Evolutionary conservation across 2,329 filamentous ascomycete genomes (phyloP), one percentile per base, ranked within the genome.

Genomic region (Microdochium nivale): DNA sequence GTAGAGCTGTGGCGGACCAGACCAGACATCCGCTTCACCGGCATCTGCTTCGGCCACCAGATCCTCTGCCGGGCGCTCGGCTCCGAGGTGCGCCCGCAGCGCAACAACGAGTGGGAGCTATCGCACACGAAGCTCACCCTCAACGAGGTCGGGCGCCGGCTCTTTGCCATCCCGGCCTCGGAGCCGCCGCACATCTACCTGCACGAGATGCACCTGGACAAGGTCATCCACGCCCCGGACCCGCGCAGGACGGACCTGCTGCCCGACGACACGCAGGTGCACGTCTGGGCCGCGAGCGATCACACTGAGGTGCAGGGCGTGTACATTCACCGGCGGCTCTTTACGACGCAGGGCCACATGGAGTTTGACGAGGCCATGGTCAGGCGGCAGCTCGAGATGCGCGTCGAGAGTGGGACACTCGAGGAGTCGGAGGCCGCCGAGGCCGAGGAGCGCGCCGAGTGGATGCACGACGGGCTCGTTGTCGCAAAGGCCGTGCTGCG

Each of bases 11-110:
- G 77, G 78, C 61, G 63, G 7, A 62, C 67, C 4, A 68, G 75
- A 2, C 76, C 77, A 1, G 71, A 77, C 21, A 75, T 81, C 47
- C 72, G 73, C 32, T 69, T 91, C 32, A 79, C 90, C 19, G 88
- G 88, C 2, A 81, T 91, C 10, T 94, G 88, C 66, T 91, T 90
- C 64, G 88, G 88, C 5, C 88, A 92, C 61, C 88, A 92, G 66
- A 83, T 94, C 55, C 72, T 94, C 30, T 84, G 81, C 1, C 77
- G 88, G 27, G 85, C 88, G 1, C 66, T 90, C 52, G 87, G 83
- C 5, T 79, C 73, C n/a, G 79, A 80, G 55, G 84, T 91, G 2
- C 83, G 75, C 16, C 74, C 82, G 27, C 84, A 81, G 56, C 78
- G 83, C 14, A 67, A 71, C 19, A 83, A 84, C 8, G 69, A 78